Base-by-base conservation (phyloP, 805 yeast species). In the Candida maris region DNA sequence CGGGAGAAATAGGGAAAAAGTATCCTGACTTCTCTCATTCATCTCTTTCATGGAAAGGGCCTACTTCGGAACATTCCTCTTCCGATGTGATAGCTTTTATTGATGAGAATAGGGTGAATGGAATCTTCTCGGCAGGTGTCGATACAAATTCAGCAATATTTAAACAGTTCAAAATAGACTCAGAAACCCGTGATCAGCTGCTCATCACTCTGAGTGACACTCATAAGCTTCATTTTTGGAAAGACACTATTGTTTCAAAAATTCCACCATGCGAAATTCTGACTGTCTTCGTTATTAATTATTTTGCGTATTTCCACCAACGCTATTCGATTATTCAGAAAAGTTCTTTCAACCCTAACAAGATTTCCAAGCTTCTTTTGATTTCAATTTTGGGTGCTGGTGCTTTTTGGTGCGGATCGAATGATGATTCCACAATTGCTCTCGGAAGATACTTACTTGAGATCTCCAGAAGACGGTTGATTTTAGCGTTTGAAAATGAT, bases 1-100 rank as follows among this genome's bases (percentile, higher is more conserved):
- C 21, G 7, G 7, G 32, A 20, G 21, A 28, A 16, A 24, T 19
- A 19, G 28, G 22, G 15, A 26, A 27, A 24, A 28, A 17, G 17
- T 16, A 32, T n/a, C 40, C 40, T 12, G 40, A 37, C 18, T 37
- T 37, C 19, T 32, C 40, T 8, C 32, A 32, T 3, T 37, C 40
- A 19, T 37, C 40, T 3, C 33, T 37, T 6, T 27, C 36, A 4
- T 37, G 36, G 35, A 37, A 37, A 19, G 18, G 31, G 7, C 40
- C 36, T 10, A 19, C 10, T 4, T 32, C 36, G 4, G 40, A 31
- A n/a, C 25, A 22, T 21, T 37, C 40, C 4, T 32, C 35, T 3
- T 12, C 22, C 3, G 40, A 37, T 27, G 25, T 32, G 19, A 27
- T 26, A 12, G 24, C 36, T 3, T 19, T 37, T 16, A 13, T 37